Base-by-base conservation (phyloP, 352 stramenopile genomes). In the Pythium vanterpoolii region DNA sequence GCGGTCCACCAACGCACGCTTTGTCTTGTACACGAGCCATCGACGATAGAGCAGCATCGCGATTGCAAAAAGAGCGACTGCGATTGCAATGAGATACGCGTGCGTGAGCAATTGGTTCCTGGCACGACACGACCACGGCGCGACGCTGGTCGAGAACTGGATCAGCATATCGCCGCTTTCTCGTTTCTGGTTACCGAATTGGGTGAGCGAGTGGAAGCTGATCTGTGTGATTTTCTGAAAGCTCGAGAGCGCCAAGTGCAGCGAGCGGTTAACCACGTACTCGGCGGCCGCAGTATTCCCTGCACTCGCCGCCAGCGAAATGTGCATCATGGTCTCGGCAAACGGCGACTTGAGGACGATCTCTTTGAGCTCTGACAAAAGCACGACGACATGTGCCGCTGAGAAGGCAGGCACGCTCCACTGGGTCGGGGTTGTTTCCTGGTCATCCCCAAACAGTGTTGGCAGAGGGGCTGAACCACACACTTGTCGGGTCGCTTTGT, bases 211-310 rank as follows among this genome's bases (percentile, higher is more conserved):
- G 23, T 60, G 23, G 21, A 66, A 66, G 26, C 33, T 54, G 38
- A 79, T 74, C n/a, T 59, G 55, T 4, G 50, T 47, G 27, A 88
- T 64, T 19, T 84, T 76, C 38, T 76, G 65, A 1, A 90, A 64
- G 18, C 79, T 69, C 11, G 77, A 74, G 7, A 90, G 45, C 27
- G 77, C 80, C 51, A 90, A 60, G 30, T 88, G 72, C 23, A 90
- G 43, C 13, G 80, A 79, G 23, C 80, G 80, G 57, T 78, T 77
- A 36, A 88, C 84, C 5, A 88, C 71, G 26, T 86, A 83, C 13
- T 80, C 70, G 1, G 67, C 69, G 16, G 77, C 68, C 1, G 28
- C 42, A n/a, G n/a, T n/a, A 27, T 60, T 66, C 4, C 58, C 58
- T 1, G 58, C 47, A 13, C 36, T 48, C 26, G 58, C 58, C 0